These are phyloP conservation scores for Aphanocladium album DNA, from an alignment of 2,329 filamentous ascomycete species.

Conservation along the genomic window DNA sequence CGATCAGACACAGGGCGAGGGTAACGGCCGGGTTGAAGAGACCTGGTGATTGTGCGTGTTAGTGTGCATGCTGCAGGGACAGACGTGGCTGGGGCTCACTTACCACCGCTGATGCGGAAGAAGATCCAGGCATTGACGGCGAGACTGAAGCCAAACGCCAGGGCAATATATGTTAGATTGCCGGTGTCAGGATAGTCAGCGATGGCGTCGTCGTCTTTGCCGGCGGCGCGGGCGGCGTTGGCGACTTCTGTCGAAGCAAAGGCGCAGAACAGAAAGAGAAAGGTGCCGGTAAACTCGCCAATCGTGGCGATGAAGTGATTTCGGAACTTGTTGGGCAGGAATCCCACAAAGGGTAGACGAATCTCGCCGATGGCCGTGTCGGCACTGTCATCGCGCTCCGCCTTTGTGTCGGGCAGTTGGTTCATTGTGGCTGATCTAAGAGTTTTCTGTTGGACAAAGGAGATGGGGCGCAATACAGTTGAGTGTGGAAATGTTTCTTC, in stretches of 20 bases:
- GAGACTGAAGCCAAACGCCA: constrained; percentile 39
- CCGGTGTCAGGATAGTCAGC: constrained; percentile 38
- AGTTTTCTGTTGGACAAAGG: no score
- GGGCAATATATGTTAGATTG: constrained; percentile 37
- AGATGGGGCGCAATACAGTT: no score
- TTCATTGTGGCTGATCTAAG: no score
- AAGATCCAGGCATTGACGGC: constrained; percentile 45
- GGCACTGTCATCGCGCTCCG: no score
- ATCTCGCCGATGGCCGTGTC: no score
- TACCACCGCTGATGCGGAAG: constrained; percentile 37
- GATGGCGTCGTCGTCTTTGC: constrained; percentile 35
- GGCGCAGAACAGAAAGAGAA: background rate
- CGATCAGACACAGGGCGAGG: background rate
- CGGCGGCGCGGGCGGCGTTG: background rate
- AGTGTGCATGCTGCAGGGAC: no score
- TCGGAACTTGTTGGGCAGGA: no score
- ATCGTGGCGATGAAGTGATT: background rate
- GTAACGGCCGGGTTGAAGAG: background rate
- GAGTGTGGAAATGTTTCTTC: no score
- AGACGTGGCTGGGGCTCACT: constrained; percentile 16
- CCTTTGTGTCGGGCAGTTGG: no score
- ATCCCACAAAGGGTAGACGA: no score
- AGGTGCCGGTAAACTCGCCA: background rate
- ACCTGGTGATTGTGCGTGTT: no score
- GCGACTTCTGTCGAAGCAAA: constrained; percentile 16